Evolutionary conservation across 768 basidiomycete species (phyloP), one percentile per base, ranked within the genome.

Genomic region (Tulasnella calospora): DNA sequence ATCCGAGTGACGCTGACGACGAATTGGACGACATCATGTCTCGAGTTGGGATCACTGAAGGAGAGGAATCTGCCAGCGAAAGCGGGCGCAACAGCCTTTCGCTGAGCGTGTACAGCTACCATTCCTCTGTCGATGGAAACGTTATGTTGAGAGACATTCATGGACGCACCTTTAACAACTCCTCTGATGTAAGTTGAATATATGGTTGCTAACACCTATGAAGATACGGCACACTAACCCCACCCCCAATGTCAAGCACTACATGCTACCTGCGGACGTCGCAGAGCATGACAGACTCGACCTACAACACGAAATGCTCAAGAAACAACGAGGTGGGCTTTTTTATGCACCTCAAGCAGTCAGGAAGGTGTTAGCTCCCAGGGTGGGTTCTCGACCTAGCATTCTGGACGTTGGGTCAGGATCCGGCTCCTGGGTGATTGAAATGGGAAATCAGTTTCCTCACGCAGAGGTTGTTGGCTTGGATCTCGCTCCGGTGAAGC

Each of bases 101-200:
- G 9, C 61, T 41, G 4, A 80, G 79, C 55, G 35, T 78, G 35
- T 79, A 71, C 51, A 71, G 79, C n/a, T 79, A 78, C 46, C 27
- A 17, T 21, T 79, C 79, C 13, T 80, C 57, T 15, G 46, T 67
- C 8, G 71, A 79, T 73, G 61, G 30, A 67, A 35, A 67, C 30
- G 3, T 61, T 2, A 51, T 78, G 40, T 78, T 79, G 21, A 41
- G 79, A 36, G 78, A 79, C 33, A 51, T 67, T 55, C 46, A 79
- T 12, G 79, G 79, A 0, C 61, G 79, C 9, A 61, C 51, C 12
- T 73, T 79, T 41, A 79, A 79, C 51, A 73, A 40, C 13, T 69
- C 67, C 23, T 79, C 47, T 44, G 79, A 79, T n/a, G 70, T 79
- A 33, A n/a, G 75, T 51, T 30, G 36, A 21, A 35, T 35, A 15